phyloP scores from a whole-genome alignment of 805 yeast species.

The Komagataella phaffii region DNA sequence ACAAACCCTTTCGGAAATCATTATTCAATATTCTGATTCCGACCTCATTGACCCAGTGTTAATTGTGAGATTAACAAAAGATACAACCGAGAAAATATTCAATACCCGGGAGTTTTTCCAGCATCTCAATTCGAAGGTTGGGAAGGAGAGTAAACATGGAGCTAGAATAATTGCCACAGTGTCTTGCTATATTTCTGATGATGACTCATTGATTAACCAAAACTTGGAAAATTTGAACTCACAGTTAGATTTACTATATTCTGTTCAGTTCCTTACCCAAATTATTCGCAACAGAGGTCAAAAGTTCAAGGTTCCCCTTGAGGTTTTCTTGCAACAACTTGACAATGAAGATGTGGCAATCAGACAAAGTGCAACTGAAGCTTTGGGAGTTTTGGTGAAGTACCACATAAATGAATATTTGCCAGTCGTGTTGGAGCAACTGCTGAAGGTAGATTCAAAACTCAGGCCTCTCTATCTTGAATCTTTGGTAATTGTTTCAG shows the following conservation, averaged over 20 bases:
- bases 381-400: slow-evolving; percentile 36
- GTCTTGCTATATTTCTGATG: neutral
- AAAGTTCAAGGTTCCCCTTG: slow-evolving; percentile 2
- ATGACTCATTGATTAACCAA: neutral
- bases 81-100: neutral
- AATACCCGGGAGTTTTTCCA: neutral
- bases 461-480: neutral
- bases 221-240: neutral
- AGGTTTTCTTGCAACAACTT: slow-evolving; percentile 20
- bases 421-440: slow-evolving; percentile 19
- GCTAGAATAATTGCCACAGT: neutral
- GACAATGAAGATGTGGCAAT: slow-evolving; percentile 19
- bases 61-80: neutral
- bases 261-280: neutral
- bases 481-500: slow-evolving; percentile 3
- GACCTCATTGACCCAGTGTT: neutral
- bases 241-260: neutral
- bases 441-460: slow-evolving; percentile 3
- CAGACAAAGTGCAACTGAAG: slow-evolving; percentile 33
- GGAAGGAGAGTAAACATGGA: neutral
- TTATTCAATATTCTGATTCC: neutral
- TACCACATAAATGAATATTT: slow-evolving; percentile 23
- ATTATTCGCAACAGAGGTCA: neutral
- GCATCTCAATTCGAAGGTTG: neutral
- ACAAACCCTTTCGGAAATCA: neutral